These are phyloP conservation scores for Musa balbisiana DNA, from an alignment of 202 grass and related monocot species.

Conservation along the genomic window DNA sequence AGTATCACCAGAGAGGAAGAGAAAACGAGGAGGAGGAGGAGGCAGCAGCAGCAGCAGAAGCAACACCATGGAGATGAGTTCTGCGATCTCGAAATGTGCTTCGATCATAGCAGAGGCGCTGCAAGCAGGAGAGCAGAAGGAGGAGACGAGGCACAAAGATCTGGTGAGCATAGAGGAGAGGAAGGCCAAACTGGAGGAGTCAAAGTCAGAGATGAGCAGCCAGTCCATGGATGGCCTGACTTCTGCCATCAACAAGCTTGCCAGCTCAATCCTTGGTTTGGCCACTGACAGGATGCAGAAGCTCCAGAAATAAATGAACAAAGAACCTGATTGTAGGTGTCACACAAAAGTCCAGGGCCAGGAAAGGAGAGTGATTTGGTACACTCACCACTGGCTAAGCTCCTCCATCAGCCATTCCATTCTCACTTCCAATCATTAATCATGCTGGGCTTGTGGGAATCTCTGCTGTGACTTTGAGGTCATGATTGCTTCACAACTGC, in stretches of 20 bases:
- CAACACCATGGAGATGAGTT: not conserved
- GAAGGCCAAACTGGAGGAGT: slow-evolving; percentile 22
- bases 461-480: slow-evolving; percentile 12
- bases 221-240: slow-evolving; percentile 26
- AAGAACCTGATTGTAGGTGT: not conserved
- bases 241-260: slow-evolving; percentile 28
- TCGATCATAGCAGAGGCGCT: slow-evolving; percentile 21
- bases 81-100: slow-evolving; percentile 23
- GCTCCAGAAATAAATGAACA: slow-evolving; percentile 14
- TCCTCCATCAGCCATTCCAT: not conserved
- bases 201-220: slow-evolving; percentile 13
- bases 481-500: slow-evolving; percentile 7
- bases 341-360: not conserved
- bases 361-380: too few species aligned
- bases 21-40: slow-evolving; percentile 12
- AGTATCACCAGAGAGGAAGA: not conserved
- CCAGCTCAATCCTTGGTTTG: slow-evolving; percentile 27
- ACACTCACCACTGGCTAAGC: too few species aligned
- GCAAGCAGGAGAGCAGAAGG: slow-evolving; percentile 9
- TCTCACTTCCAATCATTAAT: slow-evolving; percentile 19
- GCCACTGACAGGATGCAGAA: slow-evolving; percentile 21
- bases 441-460: slow-evolving; percentile 14
- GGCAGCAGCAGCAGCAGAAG: not conserved
- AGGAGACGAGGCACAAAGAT: slow-evolving; percentile 22
- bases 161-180: slow-evolving; percentile 10